Evolutionary conservation across 305 asterid species (phyloP), one percentile per base, ranked within the genome.

Genomic region (Fraxinus xanthoxyloides): DNA sequence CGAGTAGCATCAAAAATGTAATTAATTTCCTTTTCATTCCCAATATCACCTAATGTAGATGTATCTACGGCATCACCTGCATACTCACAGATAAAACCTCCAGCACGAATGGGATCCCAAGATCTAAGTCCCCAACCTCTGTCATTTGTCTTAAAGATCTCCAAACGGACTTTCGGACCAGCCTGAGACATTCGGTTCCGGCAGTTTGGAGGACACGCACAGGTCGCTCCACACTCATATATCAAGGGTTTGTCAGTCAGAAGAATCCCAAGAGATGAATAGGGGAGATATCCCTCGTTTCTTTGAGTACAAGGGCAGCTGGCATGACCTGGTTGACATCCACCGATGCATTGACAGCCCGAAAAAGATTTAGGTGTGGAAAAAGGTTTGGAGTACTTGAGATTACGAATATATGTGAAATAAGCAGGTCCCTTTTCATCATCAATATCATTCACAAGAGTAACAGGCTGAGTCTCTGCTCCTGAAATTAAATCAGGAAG

Each of bases 71-170:
- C 91, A 80, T 95, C 98, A 69, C 98, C 98, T 0, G 97, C 98
- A 89, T 93, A 95, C 88, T 95, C 97, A 75, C 97, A 95, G 46
- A 95, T 85, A 86, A 92, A 95, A 38, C 91, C 87, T 73, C 98
- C 98, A 4, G 91, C 88, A 6, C 97, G 98, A 63, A 95, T 95
- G 34, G 94, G 93, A 81, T 95, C 98, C 97, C 95, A 95, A 4
- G 98, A 95, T 84, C 98, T 93, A 81, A 95, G 97, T 59, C 98
- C 98, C 98, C 98, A 95, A 26, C 98, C 98, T 85, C 87, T 88
- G 84, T 91, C 89, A 85, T 85, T 89, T 75, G 98, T 95, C 89
- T 89, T 95, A 48, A 95, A 95, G 85, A 95, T 97, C 88, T 95
- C 98, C 38, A 93, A 79, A 67, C 89, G 93, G 54, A 85, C 90